Percentiles rank a stretch among this genome's conserved stretches.
These are phyloP conservation scores for Neonectria ditissima DNA, from an alignment of 2,329 filamentous ascomycete genomes.

Conservation along the genomic window DNA sequence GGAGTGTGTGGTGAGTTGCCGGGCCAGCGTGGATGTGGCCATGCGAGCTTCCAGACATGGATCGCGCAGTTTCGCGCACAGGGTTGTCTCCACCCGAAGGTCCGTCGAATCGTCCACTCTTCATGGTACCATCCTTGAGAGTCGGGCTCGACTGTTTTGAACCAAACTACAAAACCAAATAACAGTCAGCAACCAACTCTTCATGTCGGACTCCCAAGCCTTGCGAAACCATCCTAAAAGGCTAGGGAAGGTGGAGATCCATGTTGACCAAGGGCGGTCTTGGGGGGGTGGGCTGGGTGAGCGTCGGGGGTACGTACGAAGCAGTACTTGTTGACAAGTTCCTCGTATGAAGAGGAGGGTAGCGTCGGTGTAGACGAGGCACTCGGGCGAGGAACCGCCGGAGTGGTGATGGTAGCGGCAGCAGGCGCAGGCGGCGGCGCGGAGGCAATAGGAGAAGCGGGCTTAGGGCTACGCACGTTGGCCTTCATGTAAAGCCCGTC, in stretches of 20 bases:
- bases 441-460: conserved; percentile 43
- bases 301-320: conserved; percentile 85
- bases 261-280: conserved; percentile 35
- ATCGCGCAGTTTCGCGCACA: conserved; percentile 23
- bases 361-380: conserved; percentile 68
- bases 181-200: conserved; percentile 55
- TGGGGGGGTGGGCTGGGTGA: conserved; percentile 43
- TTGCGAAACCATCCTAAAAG: conserved; percentile 37
- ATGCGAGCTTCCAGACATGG: conserved; percentile 31
- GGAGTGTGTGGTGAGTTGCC: conserved; percentile 58
- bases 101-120: conserved; percentile 54
- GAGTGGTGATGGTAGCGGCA: conserved; percentile 13
- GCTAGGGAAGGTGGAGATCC: conserved; percentile 26
- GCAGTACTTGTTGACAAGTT: conserved; percentile 98
- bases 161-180: conserved; percentile 64
- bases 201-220: conserved; percentile 32
- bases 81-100: conserved; percentile 21
- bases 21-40: conserved; percentile 52
- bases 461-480: conserved; percentile 49
- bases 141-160: conserved; percentile 68
- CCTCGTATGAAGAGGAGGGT: conserved; percentile 91
- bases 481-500: conserved; percentile 70
- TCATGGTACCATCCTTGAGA: conserved; percentile 61
- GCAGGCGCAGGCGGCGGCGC: conserved; percentile 31
- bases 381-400: conserved; percentile 54